Percentiles rank a stretch among this genome's conserved stretches.
These are phyloP conservation scores for Miamiensis avidus DNA, from an alignment of 169 alveolate species.

Conservation along the genomic window DNA sequence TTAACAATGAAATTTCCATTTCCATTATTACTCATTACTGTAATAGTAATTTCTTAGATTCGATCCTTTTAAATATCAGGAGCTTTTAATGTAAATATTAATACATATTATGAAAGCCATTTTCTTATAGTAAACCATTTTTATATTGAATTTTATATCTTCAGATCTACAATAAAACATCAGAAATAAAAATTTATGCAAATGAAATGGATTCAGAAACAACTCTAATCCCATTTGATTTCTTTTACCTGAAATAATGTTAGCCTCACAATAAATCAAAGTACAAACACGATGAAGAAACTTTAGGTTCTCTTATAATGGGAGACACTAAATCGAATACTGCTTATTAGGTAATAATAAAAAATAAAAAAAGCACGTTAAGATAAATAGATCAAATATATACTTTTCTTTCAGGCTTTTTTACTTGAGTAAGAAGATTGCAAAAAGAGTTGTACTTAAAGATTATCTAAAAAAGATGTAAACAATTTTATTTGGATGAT, in stretches of 20 bases:
- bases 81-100: too few relatives aligned
- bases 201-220: background rate
- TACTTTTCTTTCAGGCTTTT: background rate
- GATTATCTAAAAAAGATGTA: too few relatives aligned
- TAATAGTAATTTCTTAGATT: too few relatives aligned
- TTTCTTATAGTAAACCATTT: too few relatives aligned
- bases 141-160: too few relatives aligned
- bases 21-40: too few relatives aligned
- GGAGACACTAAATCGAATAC: background rate
- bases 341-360: background rate
- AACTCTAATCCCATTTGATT: background rate
- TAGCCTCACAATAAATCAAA: background rate
- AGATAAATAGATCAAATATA: background rate
- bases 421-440: background rate
- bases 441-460: background rate
- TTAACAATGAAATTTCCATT: too few relatives aligned
- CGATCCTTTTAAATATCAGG: too few relatives aligned
- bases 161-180: background rate
- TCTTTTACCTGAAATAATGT: background rate
- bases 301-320: background rate
- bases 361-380: background rate
- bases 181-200: background rate
- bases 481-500: background rate
- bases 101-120: too few relatives aligned
- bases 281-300: background rate